Percentiles rank a stretch among this genome's conserved stretches.
These are phyloP conservation scores for Brassica balearica DNA, from an alignment of 441 rosid species.

Conservation along the genomic window DNA sequence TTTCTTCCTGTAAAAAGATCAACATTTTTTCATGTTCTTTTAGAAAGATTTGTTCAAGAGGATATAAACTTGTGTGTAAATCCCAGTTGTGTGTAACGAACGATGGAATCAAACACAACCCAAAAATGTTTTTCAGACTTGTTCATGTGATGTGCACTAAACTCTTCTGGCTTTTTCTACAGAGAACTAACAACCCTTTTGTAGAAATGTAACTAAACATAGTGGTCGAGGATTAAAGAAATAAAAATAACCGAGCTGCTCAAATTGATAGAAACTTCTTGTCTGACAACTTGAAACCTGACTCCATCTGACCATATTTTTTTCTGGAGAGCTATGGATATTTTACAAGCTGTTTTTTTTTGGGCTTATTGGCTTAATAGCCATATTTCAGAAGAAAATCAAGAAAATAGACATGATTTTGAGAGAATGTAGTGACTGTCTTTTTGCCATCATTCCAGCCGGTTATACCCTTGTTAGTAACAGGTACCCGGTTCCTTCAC, in stretches of 20 bases:
- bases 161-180: background rate
- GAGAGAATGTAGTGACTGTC: no score
- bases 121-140: background rate
- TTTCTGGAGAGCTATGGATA: no score
- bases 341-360: no score
- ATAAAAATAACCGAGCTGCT: background rate
- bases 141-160: background rate
- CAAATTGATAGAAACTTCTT: background rate
- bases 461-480: no score
- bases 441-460: no score
- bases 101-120: background rate
- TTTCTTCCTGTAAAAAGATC: background rate
- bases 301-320: background rate
- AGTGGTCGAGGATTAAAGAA: conserved; percentile 2
- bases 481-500: no score
- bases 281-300: background rate
- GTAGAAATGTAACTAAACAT: background rate
- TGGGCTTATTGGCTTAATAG: no score
- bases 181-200: background rate
- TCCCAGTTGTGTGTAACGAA: background rate
- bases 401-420: no score
- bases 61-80: background rate
- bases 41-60: background rate
- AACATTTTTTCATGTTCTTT: background rate
- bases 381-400: no score